Evolutionary conservation across 495 filamentous ascomycete genomes (phyloP), one percentile per base, ranked within the genome.

Genomic region (Penicillium paxilli): DNA sequence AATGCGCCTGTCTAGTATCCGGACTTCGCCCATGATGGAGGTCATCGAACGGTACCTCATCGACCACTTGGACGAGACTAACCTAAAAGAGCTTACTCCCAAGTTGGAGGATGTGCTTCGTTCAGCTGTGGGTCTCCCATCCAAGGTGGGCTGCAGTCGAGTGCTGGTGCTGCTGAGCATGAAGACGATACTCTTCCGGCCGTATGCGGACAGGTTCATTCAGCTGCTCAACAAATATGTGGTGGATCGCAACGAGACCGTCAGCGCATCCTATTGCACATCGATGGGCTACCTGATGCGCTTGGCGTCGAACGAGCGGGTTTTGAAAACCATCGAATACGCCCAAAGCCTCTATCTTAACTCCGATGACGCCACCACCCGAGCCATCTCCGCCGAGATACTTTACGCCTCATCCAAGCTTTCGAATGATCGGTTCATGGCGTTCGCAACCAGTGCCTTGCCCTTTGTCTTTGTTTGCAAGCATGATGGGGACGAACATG

Each of bases 391-490:
- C 20, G 91, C 85, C 12, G 91, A 97, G 60, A 84, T 89, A 17
- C 67, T 95, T 8, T 78, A 90, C 44, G 85, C 90, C 5, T 72
- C 94, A 2, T 87, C 90, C 17, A 96, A 96, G 69, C 74, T 91
- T 55, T 91, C 94, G 3, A 88, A 90, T 20, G 94, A 98, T 65
- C 84, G 90, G 19, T 96, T 96, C 68, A 87, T 83, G 54, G 79
- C 85, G 5, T 74, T 96, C 33, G 88, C 92, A 44, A 71, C 83
- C 0, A 80, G 82, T 2, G 81, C 92, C 2, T 70, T 97, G 17
- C 94, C 94, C 0, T 91, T 98, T 58, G 82, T 92, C 5, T 98
- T 94, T 63, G 74, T 96, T 9, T 89, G 82, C 14, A 92, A 92
- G 61, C 87, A 96, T 65, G 93, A 97, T 64, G 81, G 81, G 5